A percentile compares a stretch with the other conserved stretches of the same genome.
phyloP scores from a whole-genome alignment of 2,329 filamentous ascomycete genomes.

The Phialocephala subalpina region DNA sequence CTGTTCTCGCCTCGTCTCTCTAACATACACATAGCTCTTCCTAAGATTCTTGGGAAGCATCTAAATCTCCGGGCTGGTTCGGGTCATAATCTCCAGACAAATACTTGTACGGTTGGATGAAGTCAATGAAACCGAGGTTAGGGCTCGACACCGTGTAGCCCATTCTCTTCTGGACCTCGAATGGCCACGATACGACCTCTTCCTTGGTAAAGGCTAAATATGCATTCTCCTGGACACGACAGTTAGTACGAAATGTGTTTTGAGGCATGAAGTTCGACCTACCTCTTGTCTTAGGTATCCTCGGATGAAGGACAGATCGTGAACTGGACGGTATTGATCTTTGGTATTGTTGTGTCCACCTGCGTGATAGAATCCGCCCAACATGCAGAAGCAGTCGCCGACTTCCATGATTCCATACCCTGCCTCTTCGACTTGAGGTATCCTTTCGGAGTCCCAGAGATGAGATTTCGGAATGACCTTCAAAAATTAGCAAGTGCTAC shows the following conservation, averaged over 20 bases:
- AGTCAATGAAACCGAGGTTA: slow-evolving; percentile 86
- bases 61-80: slow-evolving; percentile 24
- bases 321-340: slow-evolving; percentile 28
- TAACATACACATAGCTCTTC: not conserved
- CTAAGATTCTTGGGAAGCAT: slow-evolving; percentile 24
- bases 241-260: slow-evolving; percentile 1
- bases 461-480: slow-evolving; percentile 30
- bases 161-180: slow-evolving; percentile 34
- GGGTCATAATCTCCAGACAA: slow-evolving; percentile 30
- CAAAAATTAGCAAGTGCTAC: not conserved
- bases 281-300: slow-evolving; percentile 30
- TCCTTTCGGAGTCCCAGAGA: slow-evolving; percentile 26
- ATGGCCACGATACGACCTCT: slow-evolving; percentile 34
- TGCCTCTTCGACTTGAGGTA: slow-evolving; percentile 24
- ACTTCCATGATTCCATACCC: slow-evolving; percentile 26
- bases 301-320: slow-evolving; percentile 30
- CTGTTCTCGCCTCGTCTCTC: not conserved
- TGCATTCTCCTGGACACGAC: slow-evolving; percentile 25
- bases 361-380: slow-evolving; percentile 29
- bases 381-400: slow-evolving; percentile 25
- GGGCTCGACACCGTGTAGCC: slow-evolving; percentile 38
- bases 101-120: slow-evolving; percentile 72
- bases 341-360: slow-evolving; percentile 27
- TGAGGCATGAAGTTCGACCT: not conserved
- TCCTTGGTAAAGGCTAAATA: slow-evolving; percentile 34